These are phyloP conservation scores for Lasiodiplodia theobromae DNA, from an alignment of 2,329 filamentous ascomycete species.

Conservation along the genomic window DNA sequence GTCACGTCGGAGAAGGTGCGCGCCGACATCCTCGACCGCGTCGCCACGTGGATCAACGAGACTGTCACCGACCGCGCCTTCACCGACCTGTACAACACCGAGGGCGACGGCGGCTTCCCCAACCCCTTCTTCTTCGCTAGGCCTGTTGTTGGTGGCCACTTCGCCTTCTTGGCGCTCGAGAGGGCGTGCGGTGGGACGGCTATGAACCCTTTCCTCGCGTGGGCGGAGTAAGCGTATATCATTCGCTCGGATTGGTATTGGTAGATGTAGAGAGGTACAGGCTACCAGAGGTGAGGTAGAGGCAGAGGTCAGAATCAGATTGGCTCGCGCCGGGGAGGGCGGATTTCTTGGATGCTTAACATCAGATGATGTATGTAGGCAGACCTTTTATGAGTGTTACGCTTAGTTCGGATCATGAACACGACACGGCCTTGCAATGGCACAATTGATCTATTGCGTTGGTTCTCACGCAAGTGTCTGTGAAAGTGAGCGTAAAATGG, in stretches of 20 bases:
- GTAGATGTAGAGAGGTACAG: background rate
- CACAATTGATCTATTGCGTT: background rate
- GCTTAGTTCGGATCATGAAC: background rate
- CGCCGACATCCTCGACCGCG: slow-evolving; percentile 73
- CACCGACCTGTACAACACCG: slow-evolving; percentile 83
- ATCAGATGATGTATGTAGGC: background rate
- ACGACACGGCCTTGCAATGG: background rate
- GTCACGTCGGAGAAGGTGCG: slow-evolving; percentile 74
- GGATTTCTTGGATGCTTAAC: background rate
- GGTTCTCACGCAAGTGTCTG: background rate
- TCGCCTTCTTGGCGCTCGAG: slow-evolving; percentile 82
- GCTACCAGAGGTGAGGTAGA: background rate
- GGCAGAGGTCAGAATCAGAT: background rate
- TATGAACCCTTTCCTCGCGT: background rate
- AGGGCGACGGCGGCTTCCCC: slow-evolving; percentile 77
- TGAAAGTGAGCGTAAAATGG: background rate
- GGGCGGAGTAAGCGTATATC: slow-evolving; percentile 14
- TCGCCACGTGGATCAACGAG: slow-evolving; percentile 85
- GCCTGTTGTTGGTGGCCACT: slow-evolving; percentile 85
- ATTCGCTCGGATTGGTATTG: background rate
- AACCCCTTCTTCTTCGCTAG: slow-evolving; percentile 79
- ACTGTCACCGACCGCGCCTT: slow-evolving; percentile 77
- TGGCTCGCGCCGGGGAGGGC: background rate
- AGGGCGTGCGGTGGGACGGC: slow-evolving; percentile 70
- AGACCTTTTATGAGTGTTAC: background rate